Percentiles rank a stretch among this genome's conserved stretches.
These are phyloP conservation scores for Stachybotrys echinatus DNA, from an alignment of 2,329 filamentous ascomycete genomes.

Conservation along the genomic window DNA sequence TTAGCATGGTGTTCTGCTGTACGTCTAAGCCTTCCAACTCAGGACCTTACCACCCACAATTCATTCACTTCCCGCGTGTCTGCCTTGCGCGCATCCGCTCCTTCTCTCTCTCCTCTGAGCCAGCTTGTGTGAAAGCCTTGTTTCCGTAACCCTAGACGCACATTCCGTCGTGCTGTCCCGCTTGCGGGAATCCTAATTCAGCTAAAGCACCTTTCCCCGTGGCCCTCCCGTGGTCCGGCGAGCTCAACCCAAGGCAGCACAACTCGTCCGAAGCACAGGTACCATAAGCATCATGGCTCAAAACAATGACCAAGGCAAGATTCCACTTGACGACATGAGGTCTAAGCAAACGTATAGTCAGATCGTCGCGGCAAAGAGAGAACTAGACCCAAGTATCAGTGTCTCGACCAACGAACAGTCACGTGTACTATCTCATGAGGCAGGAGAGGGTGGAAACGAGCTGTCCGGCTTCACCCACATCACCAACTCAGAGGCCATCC, in stretches of 20 bases:
- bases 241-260: background rate
- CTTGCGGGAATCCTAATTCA: too few species aligned
- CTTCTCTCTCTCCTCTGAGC: too few species aligned
- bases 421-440: background rate
- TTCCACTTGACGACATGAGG: constrained; percentile 10
- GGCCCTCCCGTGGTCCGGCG: background rate
- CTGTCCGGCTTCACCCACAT: background rate
- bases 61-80: too few species aligned
- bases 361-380: constrained; percentile 1
- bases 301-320: constrained; percentile 6
- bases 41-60: too few species aligned
- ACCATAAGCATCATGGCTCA: constrained; percentile 8
- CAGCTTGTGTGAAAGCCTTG: too few species aligned
- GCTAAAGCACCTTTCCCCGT: background rate
- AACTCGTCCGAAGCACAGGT: background rate
- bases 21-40: too few species aligned
- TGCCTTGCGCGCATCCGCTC: too few species aligned
- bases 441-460: background rate
- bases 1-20: too few species aligned
- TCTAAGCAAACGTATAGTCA: constrained; percentile 8
- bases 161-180: too few species aligned
- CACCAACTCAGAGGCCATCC: background rate
- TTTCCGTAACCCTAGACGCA: too few species aligned
- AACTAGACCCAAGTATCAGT: background rate
- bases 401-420: background rate